Evolutionary conservation across 1,284 basidiomycete genomes (phyloP).

Genomic region (Golubevia sp.): DNA sequence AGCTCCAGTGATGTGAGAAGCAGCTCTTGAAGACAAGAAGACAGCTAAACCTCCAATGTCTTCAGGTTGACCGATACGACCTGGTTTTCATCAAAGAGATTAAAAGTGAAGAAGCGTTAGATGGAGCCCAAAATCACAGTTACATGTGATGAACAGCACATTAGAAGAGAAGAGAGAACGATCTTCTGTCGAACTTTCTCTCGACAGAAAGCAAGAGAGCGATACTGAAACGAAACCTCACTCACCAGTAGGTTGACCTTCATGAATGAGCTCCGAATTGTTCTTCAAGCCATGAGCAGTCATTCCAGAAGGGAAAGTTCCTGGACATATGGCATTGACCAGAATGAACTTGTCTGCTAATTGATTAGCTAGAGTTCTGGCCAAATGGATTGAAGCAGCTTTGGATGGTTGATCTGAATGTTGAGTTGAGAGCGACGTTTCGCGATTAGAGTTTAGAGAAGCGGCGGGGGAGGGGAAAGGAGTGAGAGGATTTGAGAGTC

Average conservation of each 20-base stretch:
- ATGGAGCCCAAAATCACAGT: too few species aligned
- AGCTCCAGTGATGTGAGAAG: slow-evolving; percentile 48
- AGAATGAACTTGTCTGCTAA: slow-evolving; percentile 54
- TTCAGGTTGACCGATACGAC: slow-evolving; percentile 52
- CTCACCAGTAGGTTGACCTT: slow-evolving; percentile 44
- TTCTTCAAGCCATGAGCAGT: slow-evolving; percentile 49
- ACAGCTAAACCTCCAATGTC: slow-evolving; percentile 53
- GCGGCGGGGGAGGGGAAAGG: too few species aligned
- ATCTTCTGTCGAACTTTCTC: not conserved
- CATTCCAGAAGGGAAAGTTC: slow-evolving; percentile 55
- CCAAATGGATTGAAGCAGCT: slow-evolving; percentile 59
- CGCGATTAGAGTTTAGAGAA: not conserved
- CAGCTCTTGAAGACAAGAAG: slow-evolving; percentile 48
- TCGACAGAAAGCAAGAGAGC: not conserved
- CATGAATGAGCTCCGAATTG: slow-evolving; percentile 44
- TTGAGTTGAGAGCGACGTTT: not conserved
- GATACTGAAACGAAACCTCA: not conserved
- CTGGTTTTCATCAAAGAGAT: slow-evolving; percentile 3
- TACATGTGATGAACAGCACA: too few species aligned
- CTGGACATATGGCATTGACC: slow-evolving; percentile 60
- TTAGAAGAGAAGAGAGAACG: slow-evolving; percentile 1
- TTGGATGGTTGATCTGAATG: slow-evolving; percentile 49
- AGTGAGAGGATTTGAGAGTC: too few species aligned
- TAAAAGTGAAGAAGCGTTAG: too few species aligned
- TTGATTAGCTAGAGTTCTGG: slow-evolving; percentile 49